Evolutionary conservation across 768 basidiomycete species (phyloP), one percentile per base, ranked within the genome.

Genomic region (Kwoniella heveanensis): DNA sequence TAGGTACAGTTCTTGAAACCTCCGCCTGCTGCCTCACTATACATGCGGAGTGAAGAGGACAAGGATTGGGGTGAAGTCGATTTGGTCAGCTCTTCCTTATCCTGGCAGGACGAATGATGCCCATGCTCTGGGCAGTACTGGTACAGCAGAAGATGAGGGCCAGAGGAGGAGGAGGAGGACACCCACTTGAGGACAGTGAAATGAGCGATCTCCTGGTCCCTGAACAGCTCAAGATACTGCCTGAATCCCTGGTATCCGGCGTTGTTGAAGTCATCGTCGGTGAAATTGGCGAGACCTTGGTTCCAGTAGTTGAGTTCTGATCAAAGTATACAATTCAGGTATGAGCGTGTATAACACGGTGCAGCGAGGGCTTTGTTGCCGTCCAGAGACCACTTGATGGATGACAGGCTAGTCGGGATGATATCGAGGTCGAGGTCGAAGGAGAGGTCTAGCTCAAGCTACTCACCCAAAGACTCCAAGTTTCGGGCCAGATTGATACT

Each of bases 1-100:
- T 69, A 69, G 10, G 67, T 69, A 46, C 67, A 69, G 32, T 69
- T 69, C 29, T 65, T 58, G 64, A 69, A 69, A 7, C 64, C 66
- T 19, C 47, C 55, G 17, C 66, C 66, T 10, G 56, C 55, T 1
- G 66, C 66, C n/a, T 63, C 61, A 30, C 66, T 67, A 25, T n/a
- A n/a, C n/a, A n/a, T n/a, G n/a, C n/a, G n/a, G n/a, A n/a, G n/a
- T n/a, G n/a, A n/a, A n/a, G n/a, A n/a, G n/a, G n/a, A n/a, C n/a
- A n/a, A n/a, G n/a, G n/a, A n/a, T n/a, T n/a, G n/a, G n/a, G n/a
- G n/a, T n/a, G n/a, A n/a, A n/a, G n/a, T n/a, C n/a, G n/a, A n/a
- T n/a, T n/a, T n/a, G n/a, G n/a, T n/a, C n/a, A n/a, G n/a, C n/a
- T n/a, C n/a, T n/a, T n/a, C n/a, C n/a, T n/a, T n/a, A n/a, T n/a